Conservation (phyloP, 768 basidiomycete genomes). For the Boletus rubroflammeus region DNA sequence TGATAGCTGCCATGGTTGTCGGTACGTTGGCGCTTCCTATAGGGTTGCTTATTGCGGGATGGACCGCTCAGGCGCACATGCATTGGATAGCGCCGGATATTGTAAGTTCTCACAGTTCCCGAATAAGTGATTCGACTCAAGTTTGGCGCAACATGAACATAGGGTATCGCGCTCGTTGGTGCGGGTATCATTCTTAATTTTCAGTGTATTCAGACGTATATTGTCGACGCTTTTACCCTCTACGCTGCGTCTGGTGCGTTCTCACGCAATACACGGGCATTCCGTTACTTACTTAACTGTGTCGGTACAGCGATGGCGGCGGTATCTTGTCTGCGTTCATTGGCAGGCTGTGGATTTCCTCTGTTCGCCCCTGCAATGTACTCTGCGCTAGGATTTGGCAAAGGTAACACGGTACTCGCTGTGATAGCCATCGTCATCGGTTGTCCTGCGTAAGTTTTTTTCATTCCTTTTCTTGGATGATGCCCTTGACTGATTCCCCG, state of each 20-base stretch:
- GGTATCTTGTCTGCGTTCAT: conserved; percentile 55
- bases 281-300: background rate
- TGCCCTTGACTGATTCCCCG: conserved; percentile 30
- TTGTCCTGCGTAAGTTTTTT: conserved; percentile 44
- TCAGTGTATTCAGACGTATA: conserved; percentile 62
- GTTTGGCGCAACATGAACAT: conserved; percentile 4
- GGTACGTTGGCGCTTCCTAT: conserved; percentile 59
- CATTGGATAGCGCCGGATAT: conserved; percentile 74
- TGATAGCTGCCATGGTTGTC: conserved; percentile 53
- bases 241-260: conserved; percentile 62
- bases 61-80: conserved; percentile 53
- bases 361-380: conserved; percentile 76
- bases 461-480: background rate
- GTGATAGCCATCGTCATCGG: conserved; percentile 54
- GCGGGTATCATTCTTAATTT: conserved; percentile 57
- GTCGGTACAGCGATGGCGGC: conserved; percentile 55
- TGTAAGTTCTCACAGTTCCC: conserved; percentile 33
- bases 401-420: conserved; percentile 65
- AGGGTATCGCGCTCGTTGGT: conserved; percentile 59
- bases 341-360: conserved; percentile 74
- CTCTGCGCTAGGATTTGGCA: conserved; percentile 61
- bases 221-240: conserved; percentile 63
- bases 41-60: conserved; percentile 68
- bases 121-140: background rate
- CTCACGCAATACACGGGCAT: background rate